Conservation (phyloP, 805 yeast genomes). For the Starmerella vaccinii region DNA sequence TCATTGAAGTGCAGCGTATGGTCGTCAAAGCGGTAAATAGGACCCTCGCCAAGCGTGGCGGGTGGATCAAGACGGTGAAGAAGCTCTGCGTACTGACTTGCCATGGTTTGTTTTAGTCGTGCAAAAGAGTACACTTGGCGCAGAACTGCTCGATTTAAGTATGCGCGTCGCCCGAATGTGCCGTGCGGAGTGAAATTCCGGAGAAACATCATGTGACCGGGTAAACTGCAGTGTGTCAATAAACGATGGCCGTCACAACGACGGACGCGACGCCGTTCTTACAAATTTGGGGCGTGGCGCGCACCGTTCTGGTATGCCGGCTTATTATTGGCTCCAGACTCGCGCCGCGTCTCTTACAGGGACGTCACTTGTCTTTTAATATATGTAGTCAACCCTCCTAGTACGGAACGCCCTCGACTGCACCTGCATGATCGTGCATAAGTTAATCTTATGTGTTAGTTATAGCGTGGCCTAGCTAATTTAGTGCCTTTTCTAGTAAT, state of each 20-base stretch:
- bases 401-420: too few species aligned
- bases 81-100: not conserved
- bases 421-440: too few species aligned
- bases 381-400: too few species aligned
- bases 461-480: too few species aligned
- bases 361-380: too few species aligned
- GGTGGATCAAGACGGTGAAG: slow-evolving; percentile 24
- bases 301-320: not conserved
- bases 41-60: slow-evolving; percentile 31
- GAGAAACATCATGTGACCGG: not conserved
- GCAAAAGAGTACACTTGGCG: not conserved
- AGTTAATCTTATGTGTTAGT: too few species aligned
- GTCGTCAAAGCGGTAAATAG: slow-evolving; percentile 30
- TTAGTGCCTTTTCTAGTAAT: not conserved
- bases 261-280: not conserved
- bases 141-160: not conserved
- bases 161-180: not conserved
- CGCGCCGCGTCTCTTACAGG: too few species aligned
- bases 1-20: slow-evolving; percentile 32
- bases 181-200: not conserved
- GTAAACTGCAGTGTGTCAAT: not conserved
- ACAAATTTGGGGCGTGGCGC: not conserved
- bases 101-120: not conserved
- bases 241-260: not conserved
- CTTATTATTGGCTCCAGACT: too few species aligned